Conservation (phyloP, 2,329 filamentous ascomycete species). For the Hypoxylon sp. region DNA sequence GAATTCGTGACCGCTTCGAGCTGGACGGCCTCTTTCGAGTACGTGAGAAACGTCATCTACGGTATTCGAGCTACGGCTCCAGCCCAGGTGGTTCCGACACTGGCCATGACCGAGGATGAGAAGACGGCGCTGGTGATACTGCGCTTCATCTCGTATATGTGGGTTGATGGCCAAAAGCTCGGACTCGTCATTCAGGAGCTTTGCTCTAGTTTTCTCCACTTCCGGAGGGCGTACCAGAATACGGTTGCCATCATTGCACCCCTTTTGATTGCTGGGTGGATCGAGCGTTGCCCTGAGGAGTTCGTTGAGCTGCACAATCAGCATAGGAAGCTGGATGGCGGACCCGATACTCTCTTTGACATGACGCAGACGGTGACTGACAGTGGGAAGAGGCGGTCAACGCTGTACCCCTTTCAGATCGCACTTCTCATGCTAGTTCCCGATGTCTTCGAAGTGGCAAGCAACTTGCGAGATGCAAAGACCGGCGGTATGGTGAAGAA, state of each 20-base stretch:
- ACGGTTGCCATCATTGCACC: conserved; percentile 69
- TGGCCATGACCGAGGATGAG: conserved; percentile 58
- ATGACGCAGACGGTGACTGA: conserved; percentile 71
- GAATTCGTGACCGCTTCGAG: conserved; percentile 72
- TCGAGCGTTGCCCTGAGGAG: conserved; percentile 69
- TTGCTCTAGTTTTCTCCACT: conserved; percentile 71
- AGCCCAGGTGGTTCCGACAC: conserved; percentile 51
- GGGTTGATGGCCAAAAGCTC: conserved; percentile 69
- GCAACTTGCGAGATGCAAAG: conserved; percentile 70
- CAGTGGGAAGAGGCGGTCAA: conserved; percentile 60
- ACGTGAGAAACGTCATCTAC: conserved; percentile 62
- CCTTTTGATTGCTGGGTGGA: conserved; percentile 69
- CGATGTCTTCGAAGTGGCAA: conserved; percentile 74
- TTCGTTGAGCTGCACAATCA: conserved; percentile 69
- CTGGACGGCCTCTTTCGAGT: conserved; percentile 67
- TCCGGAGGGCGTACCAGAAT: conserved; percentile 70
- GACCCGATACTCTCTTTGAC: conserved; percentile 72
- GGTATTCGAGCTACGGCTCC: conserved; percentile 56
- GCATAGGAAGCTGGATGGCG: conserved; percentile 69
- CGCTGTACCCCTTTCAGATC: conserved; percentile 69
- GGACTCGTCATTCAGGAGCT: conserved; percentile 70
- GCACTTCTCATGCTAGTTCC: conserved; percentile 69
- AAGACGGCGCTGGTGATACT: conserved; percentile 61
- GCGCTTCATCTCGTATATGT: conserved; percentile 68
- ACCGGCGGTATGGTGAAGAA: conserved; percentile 70